Conservation (phyloP, 805 yeast species). For the Candida ovalis region DNA sequence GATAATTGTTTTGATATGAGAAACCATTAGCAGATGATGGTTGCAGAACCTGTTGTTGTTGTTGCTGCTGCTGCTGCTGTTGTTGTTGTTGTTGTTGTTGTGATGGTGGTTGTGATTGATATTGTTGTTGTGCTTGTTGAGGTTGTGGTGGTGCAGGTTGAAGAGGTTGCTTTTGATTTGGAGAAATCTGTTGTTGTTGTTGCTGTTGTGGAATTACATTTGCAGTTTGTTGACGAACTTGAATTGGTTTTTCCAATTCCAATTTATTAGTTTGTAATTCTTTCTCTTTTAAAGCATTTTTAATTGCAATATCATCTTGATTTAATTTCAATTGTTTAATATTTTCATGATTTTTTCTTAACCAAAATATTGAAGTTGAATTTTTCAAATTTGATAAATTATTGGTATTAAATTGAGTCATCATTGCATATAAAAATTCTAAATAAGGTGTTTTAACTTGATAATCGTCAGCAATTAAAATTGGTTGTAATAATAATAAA, state of each 20-base stretch:
- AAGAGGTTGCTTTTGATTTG: slow-evolving; percentile 9
- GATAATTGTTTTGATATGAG: background rate
- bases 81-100: background rate
- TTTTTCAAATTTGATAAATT: slow-evolving; percentile 38
- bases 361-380: slow-evolving; percentile 29
- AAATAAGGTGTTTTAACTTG: slow-evolving; percentile 85
- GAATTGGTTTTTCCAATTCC: slow-evolving; percentile 23
- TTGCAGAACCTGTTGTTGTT: slow-evolving; percentile 1
- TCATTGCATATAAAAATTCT: slow-evolving; percentile 77
- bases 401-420: slow-evolving; percentile 57
- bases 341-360: slow-evolving; percentile 30
- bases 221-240: slow-evolving; percentile 5
- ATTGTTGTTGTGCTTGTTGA: background rate
- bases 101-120: slow-evolving; percentile 2
- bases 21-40: background rate
- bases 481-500: slow-evolving; percentile 77
- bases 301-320: slow-evolving; percentile 22
- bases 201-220: slow-evolving; percentile 3
- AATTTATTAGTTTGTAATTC: slow-evolving; percentile 17
- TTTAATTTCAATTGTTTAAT: slow-evolving; percentile 24
- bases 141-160: slow-evolving; percentile 2
- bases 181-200: slow-evolving; percentile 1
- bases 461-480: slow-evolving; percentile 83
- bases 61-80: slow-evolving; percentile 7
- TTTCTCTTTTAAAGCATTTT: slow-evolving; percentile 29